A percentile compares a stretch with the other conserved stretches of the same genome.
Evolutionary conservation across 306 rosid genomes (phyloP).

Genomic region (Lagenaria siceraria): DNA sequence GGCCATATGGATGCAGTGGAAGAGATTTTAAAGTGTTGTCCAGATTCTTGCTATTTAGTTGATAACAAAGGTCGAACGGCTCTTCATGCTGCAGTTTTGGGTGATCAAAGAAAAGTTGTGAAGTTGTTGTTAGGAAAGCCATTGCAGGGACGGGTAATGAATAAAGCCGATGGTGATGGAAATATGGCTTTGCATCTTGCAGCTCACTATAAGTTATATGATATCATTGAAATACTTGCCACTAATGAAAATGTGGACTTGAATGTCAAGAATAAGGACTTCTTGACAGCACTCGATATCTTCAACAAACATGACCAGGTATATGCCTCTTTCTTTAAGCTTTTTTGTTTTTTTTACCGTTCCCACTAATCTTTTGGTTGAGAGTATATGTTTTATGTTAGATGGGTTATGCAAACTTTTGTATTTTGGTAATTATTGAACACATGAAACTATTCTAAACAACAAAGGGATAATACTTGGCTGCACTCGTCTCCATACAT

Average conservation of each 20-base stretch:
- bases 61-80: background rate
- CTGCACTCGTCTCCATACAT: too few species aligned
- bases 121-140: background rate
- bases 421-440: too few species aligned
- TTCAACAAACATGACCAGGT: background rate
- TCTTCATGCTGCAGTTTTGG: conserved; percentile 3
- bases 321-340: background rate
- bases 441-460: too few species aligned
- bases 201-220: background rate
- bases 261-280: background rate
- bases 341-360: too few species aligned
- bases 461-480: too few species aligned
- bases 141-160: background rate
- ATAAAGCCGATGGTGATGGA: background rate
- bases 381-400: too few species aligned
- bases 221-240: background rate
- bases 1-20: background rate
- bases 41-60: background rate
- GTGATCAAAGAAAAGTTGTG: background rate
- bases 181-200: conserved; percentile 2
- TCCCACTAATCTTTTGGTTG: too few species aligned
- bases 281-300: background rate
- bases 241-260: background rate
- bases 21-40: background rate
- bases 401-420: too few species aligned